Percentiles rank a stretch among this genome's conserved stretches.
Conservation (phyloP, 106 monocot species). For the Acorus gramineus region DNA sequence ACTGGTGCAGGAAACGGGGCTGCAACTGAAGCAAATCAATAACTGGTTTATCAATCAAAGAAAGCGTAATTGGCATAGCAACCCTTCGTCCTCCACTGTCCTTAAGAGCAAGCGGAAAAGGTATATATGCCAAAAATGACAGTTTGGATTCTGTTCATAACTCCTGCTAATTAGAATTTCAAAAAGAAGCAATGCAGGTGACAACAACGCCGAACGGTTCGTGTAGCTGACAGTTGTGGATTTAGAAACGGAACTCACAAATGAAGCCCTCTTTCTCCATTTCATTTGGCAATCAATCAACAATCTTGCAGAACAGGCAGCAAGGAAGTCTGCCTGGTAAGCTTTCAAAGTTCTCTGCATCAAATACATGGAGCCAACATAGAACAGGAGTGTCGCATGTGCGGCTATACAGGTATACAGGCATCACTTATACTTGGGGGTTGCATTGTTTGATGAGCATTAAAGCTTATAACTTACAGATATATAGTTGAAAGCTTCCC, state of each 20-base stretch:
- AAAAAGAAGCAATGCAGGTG: conserved; percentile 47
- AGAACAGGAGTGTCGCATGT: no score
- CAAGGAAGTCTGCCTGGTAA: no score
- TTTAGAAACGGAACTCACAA: neutral
- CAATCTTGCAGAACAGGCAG: no score
- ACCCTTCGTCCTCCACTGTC: conserved; percentile 64
- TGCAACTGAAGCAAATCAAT: conserved; percentile 95
- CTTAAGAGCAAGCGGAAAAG: conserved; percentile 81
- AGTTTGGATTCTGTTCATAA: neutral
- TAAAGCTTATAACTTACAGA: no score
- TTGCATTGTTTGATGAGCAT: no score
- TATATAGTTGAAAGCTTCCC: no score
- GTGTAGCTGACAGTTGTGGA: conserved; percentile 2
- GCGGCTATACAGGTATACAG: no score
- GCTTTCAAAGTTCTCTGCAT: no score
- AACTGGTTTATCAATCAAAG: conserved; percentile 99
- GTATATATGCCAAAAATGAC: conserved; percentile 14
- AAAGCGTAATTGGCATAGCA: conserved; percentile 96
- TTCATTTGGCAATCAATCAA: no score
- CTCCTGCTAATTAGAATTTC: neutral
- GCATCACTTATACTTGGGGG: no score
- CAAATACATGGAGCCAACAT: no score
- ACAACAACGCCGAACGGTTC: conserved; percentile 27
- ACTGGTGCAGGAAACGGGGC: conserved; percentile 82
- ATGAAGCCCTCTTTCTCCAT: no score